phyloP scores from a whole-genome alignment of 2,329 filamentous ascomycete species.

The Cordyceps pruinosa region DNA sequence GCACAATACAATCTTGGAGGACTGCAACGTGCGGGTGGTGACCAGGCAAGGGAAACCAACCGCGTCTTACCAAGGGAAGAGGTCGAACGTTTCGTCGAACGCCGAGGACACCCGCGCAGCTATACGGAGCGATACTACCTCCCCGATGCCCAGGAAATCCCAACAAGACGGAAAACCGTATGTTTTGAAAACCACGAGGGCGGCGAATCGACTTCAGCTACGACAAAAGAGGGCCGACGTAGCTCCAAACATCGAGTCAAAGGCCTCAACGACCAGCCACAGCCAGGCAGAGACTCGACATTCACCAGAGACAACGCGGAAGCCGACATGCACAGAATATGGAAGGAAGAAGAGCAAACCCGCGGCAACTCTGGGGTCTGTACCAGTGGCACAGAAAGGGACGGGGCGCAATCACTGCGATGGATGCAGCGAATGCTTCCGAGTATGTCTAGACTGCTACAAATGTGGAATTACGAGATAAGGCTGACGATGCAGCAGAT shows the following conservation, averaged over 20 bases:
- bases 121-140: slow-evolving; percentile 3
- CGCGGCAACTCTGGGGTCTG: too few relatives aligned
- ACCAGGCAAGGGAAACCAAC: neutral
- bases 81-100: neutral
- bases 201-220: neutral
- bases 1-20: slow-evolving; percentile 5
- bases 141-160: neutral
- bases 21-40: neutral
- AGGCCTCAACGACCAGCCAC: neutral
- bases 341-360: neutral
- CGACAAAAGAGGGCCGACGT: neutral
- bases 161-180: slow-evolving; percentile 2
- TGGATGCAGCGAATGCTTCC: neutral
- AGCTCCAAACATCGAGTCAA: neutral
- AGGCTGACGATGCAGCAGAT: slow-evolving; percentile 11
- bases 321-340: neutral
- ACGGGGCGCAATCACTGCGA: neutral
- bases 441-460: neutral
- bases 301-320: neutral
- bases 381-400: neutral
- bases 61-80: neutral
- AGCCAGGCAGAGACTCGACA: neutral
- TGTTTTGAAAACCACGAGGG: neutral
- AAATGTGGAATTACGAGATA: neutral
- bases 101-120: neutral